These are phyloP conservation scores for Cyberlindnera sargentensis DNA, from an alignment of 805 yeast species.

Conservation along the genomic window DNA sequence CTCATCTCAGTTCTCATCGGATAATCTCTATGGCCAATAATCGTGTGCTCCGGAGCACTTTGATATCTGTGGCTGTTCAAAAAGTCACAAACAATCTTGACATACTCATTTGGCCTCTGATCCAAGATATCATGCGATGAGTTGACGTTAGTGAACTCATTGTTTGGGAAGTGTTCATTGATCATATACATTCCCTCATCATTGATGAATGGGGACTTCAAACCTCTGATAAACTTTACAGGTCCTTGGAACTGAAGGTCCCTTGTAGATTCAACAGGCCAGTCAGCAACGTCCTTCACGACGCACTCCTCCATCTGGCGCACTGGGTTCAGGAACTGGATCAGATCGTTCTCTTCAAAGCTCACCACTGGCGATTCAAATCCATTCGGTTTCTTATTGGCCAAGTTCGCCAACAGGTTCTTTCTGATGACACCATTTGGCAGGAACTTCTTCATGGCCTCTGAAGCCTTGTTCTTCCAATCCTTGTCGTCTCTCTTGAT, in stretches of 20 bases:
- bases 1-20: constrained; percentile 3
- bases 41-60: constrained; percentile 9
- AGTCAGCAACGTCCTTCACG: constrained; percentile 25
- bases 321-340: constrained; percentile 29
- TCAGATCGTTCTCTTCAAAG: constrained; percentile 21
- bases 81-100: constrained; percentile 23
- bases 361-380: constrained; percentile 22
- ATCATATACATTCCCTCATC: constrained; percentile 16
- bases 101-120: constrained; percentile 32
- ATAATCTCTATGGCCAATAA: constrained; percentile 2
- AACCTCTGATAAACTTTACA: constrained; percentile 21
- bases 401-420: constrained; percentile 34
- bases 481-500: constrained; percentile 23
- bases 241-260: constrained; percentile 17
- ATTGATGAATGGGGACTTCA: constrained; percentile 21
- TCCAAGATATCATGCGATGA: constrained; percentile 33
- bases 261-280: constrained; percentile 25
- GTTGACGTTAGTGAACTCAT: constrained; percentile 19
- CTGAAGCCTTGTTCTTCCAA: constrained; percentile 82
- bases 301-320: constrained; percentile 23
- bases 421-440: constrained; percentile 53
- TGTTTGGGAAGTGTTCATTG: constrained; percentile 22
- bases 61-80: constrained; percentile 19
- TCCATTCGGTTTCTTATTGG: constrained; percentile 23
- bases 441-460: constrained; percentile 86